These are phyloP conservation scores for Gremmenia infestans DNA, from an alignment of 2,329 filamentous ascomycete genomes.

Conservation along the genomic window DNA sequence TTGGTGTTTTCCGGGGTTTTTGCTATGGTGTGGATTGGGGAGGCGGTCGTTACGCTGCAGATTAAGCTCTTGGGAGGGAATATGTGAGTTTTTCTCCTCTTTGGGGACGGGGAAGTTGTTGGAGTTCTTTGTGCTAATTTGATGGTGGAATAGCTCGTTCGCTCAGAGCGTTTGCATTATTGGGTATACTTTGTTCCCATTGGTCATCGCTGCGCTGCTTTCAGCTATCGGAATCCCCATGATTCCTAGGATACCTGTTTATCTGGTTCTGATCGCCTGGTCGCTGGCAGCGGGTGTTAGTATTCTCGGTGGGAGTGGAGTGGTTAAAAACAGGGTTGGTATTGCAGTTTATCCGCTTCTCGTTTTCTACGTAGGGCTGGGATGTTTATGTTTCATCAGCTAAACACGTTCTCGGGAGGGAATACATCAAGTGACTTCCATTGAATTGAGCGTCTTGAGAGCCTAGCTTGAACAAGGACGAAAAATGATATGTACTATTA, in stretches of 20 bases:
- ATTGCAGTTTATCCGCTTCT: conserved; percentile 93
- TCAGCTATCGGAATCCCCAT: conserved; percentile 76
- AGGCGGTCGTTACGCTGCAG: conserved; percentile 95
- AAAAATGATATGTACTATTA: not conserved
- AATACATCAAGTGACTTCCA: not conserved
- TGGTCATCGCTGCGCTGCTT: conserved; percentile 87
- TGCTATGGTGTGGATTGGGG: conserved; percentile 92
- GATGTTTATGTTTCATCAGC: conserved; percentile 96
- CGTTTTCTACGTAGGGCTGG: conserved; percentile 89
- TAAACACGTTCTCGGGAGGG: conserved; percentile 36
- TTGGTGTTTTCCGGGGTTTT: conserved; percentile 95
- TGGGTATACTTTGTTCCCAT: conserved; percentile 94
- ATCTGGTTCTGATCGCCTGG: conserved; percentile 84
- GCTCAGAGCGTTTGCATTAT: conserved; percentile 98
- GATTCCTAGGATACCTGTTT: conserved; percentile 84
- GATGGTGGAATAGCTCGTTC: conserved; percentile 64
- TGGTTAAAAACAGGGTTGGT: conserved; percentile 89
- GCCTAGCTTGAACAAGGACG: not conserved
- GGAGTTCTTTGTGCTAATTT: conserved; percentile 25
- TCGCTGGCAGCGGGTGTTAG: conserved; percentile 92
- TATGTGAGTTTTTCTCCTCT: conserved; percentile 62
- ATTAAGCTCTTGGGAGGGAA: conserved; percentile 95
- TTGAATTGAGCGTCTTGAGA: not conserved
- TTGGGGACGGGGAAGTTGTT: conserved; percentile 2
- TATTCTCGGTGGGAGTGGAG: conserved; percentile 90